Base-by-base conservation (phyloP, 148 eudicot species). In the Dianthus caryophyllus region DNA sequence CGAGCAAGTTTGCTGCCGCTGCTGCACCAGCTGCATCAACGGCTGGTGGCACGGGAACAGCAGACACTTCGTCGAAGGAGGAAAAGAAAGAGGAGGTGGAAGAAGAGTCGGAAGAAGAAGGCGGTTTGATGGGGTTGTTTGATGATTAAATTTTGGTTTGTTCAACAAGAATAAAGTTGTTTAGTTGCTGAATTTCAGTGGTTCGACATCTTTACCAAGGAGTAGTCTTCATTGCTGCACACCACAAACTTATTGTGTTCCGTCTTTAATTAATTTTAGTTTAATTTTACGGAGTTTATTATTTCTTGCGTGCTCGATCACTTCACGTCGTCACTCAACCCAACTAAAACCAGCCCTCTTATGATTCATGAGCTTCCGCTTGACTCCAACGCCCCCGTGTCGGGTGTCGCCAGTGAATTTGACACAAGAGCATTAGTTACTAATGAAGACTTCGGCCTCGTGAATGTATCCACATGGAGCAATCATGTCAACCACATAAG, bases 401-500 rank as follows among this genome's bases (percentile, higher is more conserved):
- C n/a, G n/a, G n/a, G n/a, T n/a, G n/a, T 62, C 6, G 87, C 83
- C 72, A 82, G 69, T 18, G 81, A 68, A 75, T 75, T 84, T 41
- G 86, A 76, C 33, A 86, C 27, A 53, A 84, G 71, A 60, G 81
- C 77, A 71, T 80, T 84, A 54, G 76, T 60, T 55, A 78, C 78
- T 57, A 26, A 86, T 74, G 44, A 84, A 83, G 27, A 74, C 81
- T 71, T 84, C 90, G 16, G 87, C 90, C 68, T 83, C 82, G 21
- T 59, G 53, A 33, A 86, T 46, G 79, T 70, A 71, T 13, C 87
- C 87, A 57, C 85, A 83, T 68, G 88, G 69, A 41, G 78, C 85
- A 65, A 79, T 76, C 10, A 86, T 87, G 77, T 84, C 85, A 65
- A 84, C 91, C 38, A 84, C 48, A 69, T 82, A 81, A 69, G 88